These are phyloP conservation scores for Rubia tinctorum DNA, from an alignment of 305 asterid species.

Conservation along the genomic window DNA sequence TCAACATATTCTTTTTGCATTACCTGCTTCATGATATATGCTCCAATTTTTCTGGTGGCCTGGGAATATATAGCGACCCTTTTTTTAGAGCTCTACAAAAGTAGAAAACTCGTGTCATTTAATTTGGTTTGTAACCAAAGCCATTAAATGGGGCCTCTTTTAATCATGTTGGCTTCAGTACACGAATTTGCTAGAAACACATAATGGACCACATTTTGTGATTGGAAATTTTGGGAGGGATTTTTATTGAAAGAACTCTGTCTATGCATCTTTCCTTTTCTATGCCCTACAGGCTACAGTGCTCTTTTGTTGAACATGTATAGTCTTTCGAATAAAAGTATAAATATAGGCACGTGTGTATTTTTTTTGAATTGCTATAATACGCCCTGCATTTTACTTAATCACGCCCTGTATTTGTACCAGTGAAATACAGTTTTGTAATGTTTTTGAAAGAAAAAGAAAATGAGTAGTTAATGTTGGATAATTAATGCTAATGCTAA, in stretches of 20 bases:
- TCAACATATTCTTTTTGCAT: not conserved
- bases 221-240: not conserved
- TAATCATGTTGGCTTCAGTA: not conserved
- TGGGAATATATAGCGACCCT: not conserved
- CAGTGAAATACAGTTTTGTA: no score
- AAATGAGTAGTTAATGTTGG: no score
- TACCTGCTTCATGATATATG: no score
- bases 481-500: no score
- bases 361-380: no score
- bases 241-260: not conserved
- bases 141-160: not conserved
- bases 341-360: no score
- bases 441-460: no score
- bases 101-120: not conserved
- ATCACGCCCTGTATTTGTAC: no score
- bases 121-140: not conserved
- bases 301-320: not conserved
- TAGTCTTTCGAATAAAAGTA: no score
- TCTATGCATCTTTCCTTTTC: constrained; percentile 1
- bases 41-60: no score
- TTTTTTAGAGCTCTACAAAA: not conserved
- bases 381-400: no score
- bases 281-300: not conserved
- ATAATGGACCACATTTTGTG: constrained; percentile 16
- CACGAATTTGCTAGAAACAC: not conserved